Evolutionary conservation across 2,329 filamentous ascomycete genomes (phyloP).

Genomic region (Botrytis byssoidea): DNA sequence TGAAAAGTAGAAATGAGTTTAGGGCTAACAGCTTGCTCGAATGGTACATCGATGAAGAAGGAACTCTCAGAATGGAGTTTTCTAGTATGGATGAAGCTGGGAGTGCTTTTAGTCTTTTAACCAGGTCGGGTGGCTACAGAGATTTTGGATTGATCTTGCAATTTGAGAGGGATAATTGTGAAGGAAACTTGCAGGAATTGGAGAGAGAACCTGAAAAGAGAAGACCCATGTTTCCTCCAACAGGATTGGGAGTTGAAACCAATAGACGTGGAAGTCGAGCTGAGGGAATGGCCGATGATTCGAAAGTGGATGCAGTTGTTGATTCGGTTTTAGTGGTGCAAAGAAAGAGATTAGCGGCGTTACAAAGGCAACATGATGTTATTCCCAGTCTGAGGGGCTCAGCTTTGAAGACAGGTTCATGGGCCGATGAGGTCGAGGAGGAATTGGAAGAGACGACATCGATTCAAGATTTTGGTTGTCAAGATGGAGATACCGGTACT

Average conservation of each 20-base stretch:
- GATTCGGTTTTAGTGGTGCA: background rate
- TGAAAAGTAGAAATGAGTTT: constrained; percentile 20
- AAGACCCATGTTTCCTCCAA: constrained; percentile 5
- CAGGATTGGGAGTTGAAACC: background rate
- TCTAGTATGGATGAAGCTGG: constrained; percentile 27
- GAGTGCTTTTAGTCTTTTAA: constrained; percentile 26
- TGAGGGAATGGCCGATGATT: constrained; percentile 5
- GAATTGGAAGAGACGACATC: background rate
- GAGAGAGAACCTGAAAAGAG: background rate
- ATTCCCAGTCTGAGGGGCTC: background rate
- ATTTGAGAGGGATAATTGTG: constrained; percentile 33
- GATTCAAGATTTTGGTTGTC: too few relatives aligned
- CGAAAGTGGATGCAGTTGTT: background rate
- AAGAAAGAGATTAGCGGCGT: background rate
- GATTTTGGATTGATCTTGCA: constrained; percentile 20
- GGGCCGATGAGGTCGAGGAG: background rate
- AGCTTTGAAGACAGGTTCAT: background rate
- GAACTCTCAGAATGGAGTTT: constrained; percentile 33
- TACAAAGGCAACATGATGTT: background rate
- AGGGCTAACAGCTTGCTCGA: constrained; percentile 26
- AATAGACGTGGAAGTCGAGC: background rate
- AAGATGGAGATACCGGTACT: background rate
- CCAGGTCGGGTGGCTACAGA: constrained; percentile 21
- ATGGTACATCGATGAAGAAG: constrained; percentile 27
- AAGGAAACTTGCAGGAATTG: constrained; percentile 31